A percentile compares a stretch with the other conserved stretches of the same genome.
Conservation (phyloP, 2,329 filamentous ascomycete genomes). For the Diplocarpon rosae region DNA sequence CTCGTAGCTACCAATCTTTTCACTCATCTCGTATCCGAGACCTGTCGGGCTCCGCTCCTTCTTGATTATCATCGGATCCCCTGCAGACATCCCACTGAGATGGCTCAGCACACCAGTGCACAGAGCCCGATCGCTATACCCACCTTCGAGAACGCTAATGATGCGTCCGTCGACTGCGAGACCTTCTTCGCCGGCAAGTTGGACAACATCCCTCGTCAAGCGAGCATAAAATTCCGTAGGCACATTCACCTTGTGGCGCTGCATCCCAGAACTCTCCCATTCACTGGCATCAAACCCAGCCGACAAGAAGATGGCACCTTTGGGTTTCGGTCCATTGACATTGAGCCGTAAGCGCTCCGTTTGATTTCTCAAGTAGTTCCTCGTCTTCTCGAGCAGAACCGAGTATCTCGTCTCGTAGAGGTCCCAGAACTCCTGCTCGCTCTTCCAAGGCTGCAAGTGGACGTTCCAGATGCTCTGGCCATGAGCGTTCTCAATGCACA, state of each 20-base stretch:
- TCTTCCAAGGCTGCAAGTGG: conserved; percentile 81
- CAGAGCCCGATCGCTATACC: conserved; percentile 87
- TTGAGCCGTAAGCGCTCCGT: conserved; percentile 50
- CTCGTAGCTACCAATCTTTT: conserved; percentile 36
- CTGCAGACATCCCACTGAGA: conserved; percentile 65
- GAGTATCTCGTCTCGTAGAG: conserved; percentile 74
- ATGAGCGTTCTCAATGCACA: conserved; percentile 91
- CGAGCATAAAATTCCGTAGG: conserved; percentile 94
- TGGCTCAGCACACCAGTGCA: conserved; percentile 85
- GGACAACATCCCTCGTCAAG: conserved; percentile 76
- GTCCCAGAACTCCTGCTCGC: conserved; percentile 74
- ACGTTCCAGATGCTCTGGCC: conserved; percentile 95
- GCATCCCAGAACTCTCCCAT: conserved; percentile 87
- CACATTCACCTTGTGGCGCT: conserved; percentile 89
- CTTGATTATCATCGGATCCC: conserved; percentile 32
- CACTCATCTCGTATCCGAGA: conserved; percentile 47
- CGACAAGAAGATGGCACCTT: conserved; percentile 85
- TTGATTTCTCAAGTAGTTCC: conserved; percentile 63
- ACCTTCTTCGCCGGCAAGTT: conserved; percentile 68
- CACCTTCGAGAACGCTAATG: conserved; percentile 89
- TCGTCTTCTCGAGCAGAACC: conserved; percentile 69
- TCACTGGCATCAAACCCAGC: conserved; percentile 96
- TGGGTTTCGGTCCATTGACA: conserved; percentile 51
- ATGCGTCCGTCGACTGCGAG: conserved; percentile 71
- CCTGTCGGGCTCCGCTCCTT: conserved; percentile 32